Base-by-base conservation (phyloP, 2,329 filamentous ascomycete genomes). In the Fusarium keratoplasticum region DNA sequence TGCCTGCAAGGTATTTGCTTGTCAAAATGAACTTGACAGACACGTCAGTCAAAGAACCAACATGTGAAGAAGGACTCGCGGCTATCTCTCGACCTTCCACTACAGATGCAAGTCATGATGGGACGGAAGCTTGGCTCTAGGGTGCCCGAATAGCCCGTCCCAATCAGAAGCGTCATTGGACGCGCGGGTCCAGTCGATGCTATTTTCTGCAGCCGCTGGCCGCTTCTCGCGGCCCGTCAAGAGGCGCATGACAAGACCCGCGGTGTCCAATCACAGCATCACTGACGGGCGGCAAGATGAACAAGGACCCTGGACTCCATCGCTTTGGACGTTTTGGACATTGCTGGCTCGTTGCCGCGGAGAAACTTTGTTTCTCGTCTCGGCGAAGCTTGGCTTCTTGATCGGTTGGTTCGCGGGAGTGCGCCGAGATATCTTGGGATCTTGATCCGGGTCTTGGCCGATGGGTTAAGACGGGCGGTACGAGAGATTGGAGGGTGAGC, bases 121-220 rank as follows among this genome's bases (percentile, higher is more conserved):
- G 25, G 11, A 33, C 27, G 35, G 59, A 60, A 72, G 61, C 55
- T 65, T 72, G 61, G 65, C 42, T 61, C 31, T 61, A 40, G 50
- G 50, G 60, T 54, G 57, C 42, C 50, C 59, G 58, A 63, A 74
- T 66, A 58, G 50, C 35, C 65, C 16, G 35, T 61, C 31, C 63
- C 55, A 68, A 66, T 66, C 50, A 72, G 64, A 61, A 55, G 58
- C 47, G 47, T 52, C 22, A 40, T 44, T 50, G 31, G 20, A 22
- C 57, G 66, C 60, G 71, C 64, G 73, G 75, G 61, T 75, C 57
- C 59, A 61, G 33, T 59, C 64, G 64, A 71, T 75, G 69, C 72
- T 76, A 78, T 78, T 76, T 77, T 77, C 74, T 78, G 70, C 76
- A 78, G 74, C 66, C 76, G 76, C 76, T 75, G 76, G 71, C 76